These are phyloP conservation scores for Yarrowia sp. DNA, from an alignment of 805 yeast species.

Conservation along the genomic window DNA sequence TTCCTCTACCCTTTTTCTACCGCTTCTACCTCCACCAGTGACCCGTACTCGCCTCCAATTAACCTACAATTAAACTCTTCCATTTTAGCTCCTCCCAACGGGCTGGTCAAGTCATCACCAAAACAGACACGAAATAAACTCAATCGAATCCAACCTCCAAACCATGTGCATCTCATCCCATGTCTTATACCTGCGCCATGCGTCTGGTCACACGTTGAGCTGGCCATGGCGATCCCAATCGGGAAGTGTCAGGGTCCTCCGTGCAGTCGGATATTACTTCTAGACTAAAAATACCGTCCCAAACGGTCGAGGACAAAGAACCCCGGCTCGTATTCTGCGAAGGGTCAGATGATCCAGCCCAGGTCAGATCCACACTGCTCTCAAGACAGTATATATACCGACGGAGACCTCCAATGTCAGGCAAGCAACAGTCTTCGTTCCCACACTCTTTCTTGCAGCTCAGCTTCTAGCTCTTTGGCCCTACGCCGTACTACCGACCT, in stretches of 20 bases:
- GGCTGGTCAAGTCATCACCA: background rate
- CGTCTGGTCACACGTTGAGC: background rate
- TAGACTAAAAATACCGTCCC: slow-evolving; percentile 5
- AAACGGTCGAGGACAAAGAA: background rate
- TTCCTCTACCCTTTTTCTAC: too few relatives aligned
- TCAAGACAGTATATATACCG: background rate
- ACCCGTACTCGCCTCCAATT: background rate
- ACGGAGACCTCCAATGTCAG: background rate
- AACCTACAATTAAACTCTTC: background rate
- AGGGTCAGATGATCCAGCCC: background rate
- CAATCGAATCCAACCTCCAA: background rate
- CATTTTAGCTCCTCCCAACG: background rate
- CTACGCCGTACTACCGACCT: too few relatives aligned
- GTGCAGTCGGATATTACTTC: background rate
- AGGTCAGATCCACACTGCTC: too few relatives aligned
- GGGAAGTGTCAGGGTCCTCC: background rate
- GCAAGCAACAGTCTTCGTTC: background rate
- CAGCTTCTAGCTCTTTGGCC: background rate
- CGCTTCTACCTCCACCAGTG: too few relatives aligned
- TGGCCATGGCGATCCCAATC: background rate
- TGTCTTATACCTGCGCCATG: slow-evolving; percentile 10
- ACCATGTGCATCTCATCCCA: background rate
- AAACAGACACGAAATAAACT: background rate
- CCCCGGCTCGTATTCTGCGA: slow-evolving; percentile 2
- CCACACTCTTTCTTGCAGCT: background rate